phyloP scores from a whole-genome alignment of 331 rosid species.

The Telfairia occidentalis region DNA sequence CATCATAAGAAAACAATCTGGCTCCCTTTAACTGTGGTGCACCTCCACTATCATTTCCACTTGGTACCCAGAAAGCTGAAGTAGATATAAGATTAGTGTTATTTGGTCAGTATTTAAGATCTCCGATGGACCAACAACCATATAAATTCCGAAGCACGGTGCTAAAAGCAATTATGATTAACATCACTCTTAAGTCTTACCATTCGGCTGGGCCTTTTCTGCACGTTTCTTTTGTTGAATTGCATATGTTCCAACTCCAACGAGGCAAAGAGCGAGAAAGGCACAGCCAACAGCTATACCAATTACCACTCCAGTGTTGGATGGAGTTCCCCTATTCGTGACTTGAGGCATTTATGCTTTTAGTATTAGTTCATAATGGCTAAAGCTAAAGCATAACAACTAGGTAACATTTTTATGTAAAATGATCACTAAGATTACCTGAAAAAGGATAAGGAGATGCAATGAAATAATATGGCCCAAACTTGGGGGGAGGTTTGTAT shows the following conservation, averaged over 20 bases:
- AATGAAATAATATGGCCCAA: slow-evolving; percentile 70
- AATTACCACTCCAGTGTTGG: slow-evolving; percentile 32
- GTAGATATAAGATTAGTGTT: slow-evolving; percentile 10
- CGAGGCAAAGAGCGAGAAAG: slow-evolving; percentile 49
- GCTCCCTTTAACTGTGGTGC: slow-evolving; percentile 97
- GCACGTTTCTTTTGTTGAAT: slow-evolving; percentile 80
- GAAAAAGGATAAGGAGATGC: slow-evolving; percentile 56
- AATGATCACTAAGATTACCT: slow-evolving; percentile 32
- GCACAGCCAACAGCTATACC: slow-evolving; percentile 51
- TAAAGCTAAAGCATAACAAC: neutral
- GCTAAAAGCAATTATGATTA: slow-evolving; percentile 1
- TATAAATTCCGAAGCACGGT: neutral
- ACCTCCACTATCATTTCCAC: slow-evolving; percentile 76
- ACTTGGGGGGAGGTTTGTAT: slow-evolving; percentile 57
- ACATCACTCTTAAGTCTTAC: slow-evolving; percentile 32
- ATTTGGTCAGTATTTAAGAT: neutral
- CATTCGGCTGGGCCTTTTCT: slow-evolving; percentile 68
- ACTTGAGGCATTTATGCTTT: slow-evolving; percentile 29
- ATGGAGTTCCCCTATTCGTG: slow-evolving; percentile 18
- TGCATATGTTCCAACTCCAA: slow-evolving; percentile 55
- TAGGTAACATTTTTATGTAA: neutral
- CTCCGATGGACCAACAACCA: neutral
- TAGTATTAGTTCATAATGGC: slow-evolving; percentile 16
- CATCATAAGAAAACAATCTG: slow-evolving; percentile 92
- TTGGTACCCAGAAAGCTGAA: slow-evolving; percentile 83